Conservation (phyloP, 2,329 filamentous ascomycete genomes). For the Fusarium zealandicum region DNA sequence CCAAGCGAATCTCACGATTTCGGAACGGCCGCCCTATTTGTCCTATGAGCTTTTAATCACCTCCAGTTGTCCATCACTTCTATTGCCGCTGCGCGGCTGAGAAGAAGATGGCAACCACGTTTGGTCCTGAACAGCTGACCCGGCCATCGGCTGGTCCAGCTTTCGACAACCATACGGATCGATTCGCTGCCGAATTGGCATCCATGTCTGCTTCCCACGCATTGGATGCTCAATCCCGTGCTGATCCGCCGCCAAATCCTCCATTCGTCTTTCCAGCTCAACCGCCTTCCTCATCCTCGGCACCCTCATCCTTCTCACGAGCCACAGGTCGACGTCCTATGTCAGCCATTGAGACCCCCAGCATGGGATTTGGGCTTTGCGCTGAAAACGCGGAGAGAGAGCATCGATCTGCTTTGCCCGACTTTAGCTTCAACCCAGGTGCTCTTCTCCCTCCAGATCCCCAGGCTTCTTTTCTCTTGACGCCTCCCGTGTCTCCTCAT, state of each 20-base stretch:
- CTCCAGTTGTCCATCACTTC: conserved; percentile 52
- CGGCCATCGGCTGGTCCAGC: conserved; percentile 40
- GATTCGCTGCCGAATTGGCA: conserved; percentile 34
- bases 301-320: conserved; percentile 57
- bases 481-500: conserved; percentile 63
- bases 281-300: conserved; percentile 53
- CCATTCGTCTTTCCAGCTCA: conserved; percentile 68
- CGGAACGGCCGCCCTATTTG: conserved; percentile 13
- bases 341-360: conserved; percentile 59
- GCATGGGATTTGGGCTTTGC: conserved; percentile 41
- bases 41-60: conserved; percentile 51
- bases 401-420: conserved; percentile 53
- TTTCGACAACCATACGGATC: conserved; percentile 39
- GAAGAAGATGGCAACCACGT: conserved; percentile 53
- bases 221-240: conserved; percentile 20
- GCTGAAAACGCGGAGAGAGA: conserved; percentile 41
- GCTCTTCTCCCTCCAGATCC: conserved; percentile 53
- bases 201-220: conserved; percentile 26
- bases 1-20: conserved; percentile 15
- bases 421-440: conserved; percentile 65
- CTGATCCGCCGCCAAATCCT: conserved; percentile 64
- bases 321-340: conserved; percentile 59
- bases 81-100: conserved; percentile 59
- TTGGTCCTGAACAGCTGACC: conserved; percentile 48
- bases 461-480: conserved; percentile 51